Conservation (phyloP, 805 yeast genomes). For the Metschnikowia lochheadii region DNA sequence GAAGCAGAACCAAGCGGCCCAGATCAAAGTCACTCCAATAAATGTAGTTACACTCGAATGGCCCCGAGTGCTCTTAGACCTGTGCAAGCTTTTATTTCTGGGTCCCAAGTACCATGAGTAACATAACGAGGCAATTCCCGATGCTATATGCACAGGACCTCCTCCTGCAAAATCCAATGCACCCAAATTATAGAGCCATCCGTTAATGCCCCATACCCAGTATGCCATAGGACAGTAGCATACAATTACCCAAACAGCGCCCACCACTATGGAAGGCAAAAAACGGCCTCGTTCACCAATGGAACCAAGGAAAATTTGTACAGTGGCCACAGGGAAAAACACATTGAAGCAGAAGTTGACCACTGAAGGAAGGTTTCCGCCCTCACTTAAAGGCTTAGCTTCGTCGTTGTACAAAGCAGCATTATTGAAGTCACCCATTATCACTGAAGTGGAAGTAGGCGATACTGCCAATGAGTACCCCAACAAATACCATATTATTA, state of each 20-base stretch:
- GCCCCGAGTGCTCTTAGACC: constrained; percentile 23
- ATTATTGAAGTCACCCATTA: constrained; percentile 33
- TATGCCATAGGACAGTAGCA: constrained; percentile 44
- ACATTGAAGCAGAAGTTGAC: constrained; percentile 42
- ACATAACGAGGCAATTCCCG: constrained; percentile 41
- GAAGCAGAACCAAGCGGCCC: constrained; percentile 50
- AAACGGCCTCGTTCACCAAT: constrained; percentile 43
- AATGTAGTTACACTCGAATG: constrained; percentile 36
- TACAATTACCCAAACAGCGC: constrained; percentile 38
- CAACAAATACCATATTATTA: constrained; percentile 42
- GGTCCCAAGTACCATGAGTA: constrained; percentile 43
- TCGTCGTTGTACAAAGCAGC: constrained; percentile 39
- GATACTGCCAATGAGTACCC: constrained; percentile 45
- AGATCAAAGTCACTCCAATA: constrained; percentile 43
- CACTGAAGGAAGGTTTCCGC: constrained; percentile 47
- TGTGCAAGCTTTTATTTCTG: constrained; percentile 28
- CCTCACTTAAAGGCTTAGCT: constrained; percentile 39
- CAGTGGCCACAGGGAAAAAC: constrained; percentile 47
- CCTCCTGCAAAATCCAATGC: constrained; percentile 49
- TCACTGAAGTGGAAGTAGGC: constrained; percentile 23
- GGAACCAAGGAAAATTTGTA: constrained; percentile 43
- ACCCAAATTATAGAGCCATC: constrained; percentile 42
- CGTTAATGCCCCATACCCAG: constrained; percentile 45
- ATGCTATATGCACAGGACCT: constrained; percentile 46
- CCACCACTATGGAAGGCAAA: constrained; percentile 39